Conservation (phyloP, 208 protist genomes). For the Tritrichomonas foetus region DNA sequence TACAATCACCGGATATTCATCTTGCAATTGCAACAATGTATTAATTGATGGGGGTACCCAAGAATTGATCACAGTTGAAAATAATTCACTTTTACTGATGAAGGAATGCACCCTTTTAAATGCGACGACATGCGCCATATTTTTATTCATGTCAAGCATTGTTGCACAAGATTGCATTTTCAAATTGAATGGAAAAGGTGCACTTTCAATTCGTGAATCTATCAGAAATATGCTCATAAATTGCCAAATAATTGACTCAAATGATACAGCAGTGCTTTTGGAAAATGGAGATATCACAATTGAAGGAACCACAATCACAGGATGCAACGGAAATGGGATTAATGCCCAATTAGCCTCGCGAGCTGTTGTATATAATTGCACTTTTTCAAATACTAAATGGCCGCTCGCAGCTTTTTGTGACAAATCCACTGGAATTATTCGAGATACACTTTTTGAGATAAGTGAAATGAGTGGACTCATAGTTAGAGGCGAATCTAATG, state of each 20-base stretch:
- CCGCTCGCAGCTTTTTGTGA: neutral
- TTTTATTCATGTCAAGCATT: neutral
- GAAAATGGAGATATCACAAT: neutral
- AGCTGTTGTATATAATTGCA: neutral
- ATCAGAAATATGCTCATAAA: neutral
- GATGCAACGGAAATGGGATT: neutral
- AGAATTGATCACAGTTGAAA: neutral
- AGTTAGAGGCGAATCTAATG: neutral
- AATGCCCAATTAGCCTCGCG: neutral
- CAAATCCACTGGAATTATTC: neutral
- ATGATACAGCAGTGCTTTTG: neutral
- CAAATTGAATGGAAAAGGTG: neutral
- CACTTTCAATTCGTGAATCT: neutral
- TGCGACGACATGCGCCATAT: neutral
- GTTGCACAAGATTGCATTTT: neutral
- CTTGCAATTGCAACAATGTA: neutral
- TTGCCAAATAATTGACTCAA: neutral
- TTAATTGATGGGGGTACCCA: neutral
- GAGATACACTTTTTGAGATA: neutral
- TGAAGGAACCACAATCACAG: neutral
- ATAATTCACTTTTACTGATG: neutral
- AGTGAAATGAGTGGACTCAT: neutral
- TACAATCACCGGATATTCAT: neutral
- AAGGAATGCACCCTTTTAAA: neutral
- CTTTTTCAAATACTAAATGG: neutral